Percentiles rank a stretch among this genome's conserved stretches.
These are phyloP conservation scores for Neoboletus subvelutipes DNA, from an alignment of 768 basidiomycete species.

Conservation along the genomic window DNA sequence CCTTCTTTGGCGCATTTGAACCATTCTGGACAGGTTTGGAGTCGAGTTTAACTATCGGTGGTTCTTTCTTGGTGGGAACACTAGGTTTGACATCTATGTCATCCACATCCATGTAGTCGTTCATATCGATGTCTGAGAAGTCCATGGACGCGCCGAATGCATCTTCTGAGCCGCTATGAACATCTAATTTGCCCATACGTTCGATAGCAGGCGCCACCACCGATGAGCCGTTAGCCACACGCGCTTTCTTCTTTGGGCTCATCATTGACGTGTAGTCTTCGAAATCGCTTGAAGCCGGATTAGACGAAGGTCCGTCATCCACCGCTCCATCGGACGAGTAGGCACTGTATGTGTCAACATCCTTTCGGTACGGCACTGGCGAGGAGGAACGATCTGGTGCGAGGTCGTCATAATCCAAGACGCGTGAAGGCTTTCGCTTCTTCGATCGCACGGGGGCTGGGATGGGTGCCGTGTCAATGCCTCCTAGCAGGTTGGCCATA, in stretches of 20 bases:
- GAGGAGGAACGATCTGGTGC: constrained; percentile 37
- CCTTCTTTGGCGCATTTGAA: constrained; percentile 39
- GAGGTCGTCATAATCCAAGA: constrained; percentile 37
- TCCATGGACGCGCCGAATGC: constrained; percentile 49
- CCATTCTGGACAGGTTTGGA: constrained; percentile 12
- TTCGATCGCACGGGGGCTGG: constrained; percentile 40
- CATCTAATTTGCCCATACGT: constrained; percentile 56
- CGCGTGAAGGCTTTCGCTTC: constrained; percentile 68
- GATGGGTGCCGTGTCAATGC: constrained; percentile 55
- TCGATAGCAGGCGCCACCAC: constrained; percentile 56
- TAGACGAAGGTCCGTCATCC: constrained; percentile 26
- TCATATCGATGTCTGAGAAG: constrained; percentile 60
- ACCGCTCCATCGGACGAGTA: constrained; percentile 38
- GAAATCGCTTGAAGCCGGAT: constrained; percentile 42
- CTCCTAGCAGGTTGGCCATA: constrained; percentile 77
- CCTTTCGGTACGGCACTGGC: constrained; percentile 37
- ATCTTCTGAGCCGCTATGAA: constrained; percentile 50
- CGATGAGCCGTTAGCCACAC: constrained; percentile 41
- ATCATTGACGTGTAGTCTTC: constrained; percentile 51
- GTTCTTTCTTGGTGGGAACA: constrained; percentile 28
- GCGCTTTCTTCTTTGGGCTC: constrained; percentile 70
- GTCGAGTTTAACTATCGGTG: neutral
- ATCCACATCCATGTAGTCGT: constrained; percentile 56
- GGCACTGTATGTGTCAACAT: constrained; percentile 30
- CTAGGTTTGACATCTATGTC: constrained; percentile 50